Conservation (phyloP, 345 rosid genomes). For the Brassica carinata region DNA sequence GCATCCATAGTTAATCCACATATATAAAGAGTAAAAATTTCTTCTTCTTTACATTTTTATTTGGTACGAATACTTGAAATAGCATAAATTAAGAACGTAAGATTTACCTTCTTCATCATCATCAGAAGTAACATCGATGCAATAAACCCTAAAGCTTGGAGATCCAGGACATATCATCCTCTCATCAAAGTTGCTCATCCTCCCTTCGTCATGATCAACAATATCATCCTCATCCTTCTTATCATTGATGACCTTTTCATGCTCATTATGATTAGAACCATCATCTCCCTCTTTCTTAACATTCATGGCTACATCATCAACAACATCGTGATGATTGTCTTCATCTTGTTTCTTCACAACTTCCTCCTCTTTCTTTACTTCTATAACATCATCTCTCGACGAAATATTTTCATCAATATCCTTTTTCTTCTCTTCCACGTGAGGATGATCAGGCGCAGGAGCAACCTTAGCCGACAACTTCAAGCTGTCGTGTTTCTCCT, state of each 20-base stretch:
- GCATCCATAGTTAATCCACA: background rate
- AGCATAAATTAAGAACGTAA: background rate
- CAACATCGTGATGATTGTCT: background rate
- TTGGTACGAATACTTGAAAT: background rate
- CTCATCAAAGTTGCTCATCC: conserved; percentile 28
- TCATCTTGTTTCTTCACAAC: conserved; percentile 34
- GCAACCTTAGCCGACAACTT: conserved; percentile 39
- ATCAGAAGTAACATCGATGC: conserved; percentile 32
- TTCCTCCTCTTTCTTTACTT: conserved; percentile 21
- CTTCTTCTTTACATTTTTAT: background rate
- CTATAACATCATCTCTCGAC: conserved; percentile 8
- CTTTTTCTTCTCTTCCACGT: conserved; percentile 37
- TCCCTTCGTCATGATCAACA: conserved; percentile 18
- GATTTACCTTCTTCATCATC: conserved; percentile 33
- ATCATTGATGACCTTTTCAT: background rate
- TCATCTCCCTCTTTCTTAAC: conserved; percentile 17
- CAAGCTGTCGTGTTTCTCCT: conserved; percentile 23
- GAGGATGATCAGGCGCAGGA: conserved; percentile 26
- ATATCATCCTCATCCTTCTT: conserved; percentile 6
- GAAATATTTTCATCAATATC: conserved; percentile 25
- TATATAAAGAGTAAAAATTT: background rate
- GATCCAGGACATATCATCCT: conserved; percentile 41
- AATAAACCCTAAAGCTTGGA: conserved; percentile 54
- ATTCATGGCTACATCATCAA: conserved; percentile 6
- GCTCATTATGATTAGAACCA: background rate